A percentile compares a stretch with the other conserved stretches of the same genome.
phyloP scores from a whole-genome alignment of 176 grass and related monocot species.

The Carex pumila region DNA sequence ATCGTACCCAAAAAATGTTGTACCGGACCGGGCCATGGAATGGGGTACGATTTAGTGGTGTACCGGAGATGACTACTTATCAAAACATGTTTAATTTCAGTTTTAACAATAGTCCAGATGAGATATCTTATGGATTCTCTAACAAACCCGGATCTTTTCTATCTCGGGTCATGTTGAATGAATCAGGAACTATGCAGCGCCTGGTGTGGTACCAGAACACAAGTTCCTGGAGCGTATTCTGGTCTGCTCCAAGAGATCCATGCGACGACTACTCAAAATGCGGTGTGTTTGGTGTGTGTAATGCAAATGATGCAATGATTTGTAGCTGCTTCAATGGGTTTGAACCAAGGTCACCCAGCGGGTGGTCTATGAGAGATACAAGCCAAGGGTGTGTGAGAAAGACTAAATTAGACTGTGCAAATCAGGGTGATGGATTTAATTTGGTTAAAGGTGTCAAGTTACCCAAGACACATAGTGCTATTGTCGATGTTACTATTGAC shows the following conservation, averaged over 20 bases:
- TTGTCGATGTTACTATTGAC: slow-evolving; percentile 26
- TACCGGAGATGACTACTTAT: slow-evolving; percentile 45
- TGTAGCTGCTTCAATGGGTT: slow-evolving; percentile 39
- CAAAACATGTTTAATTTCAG: slow-evolving; percentile 13
- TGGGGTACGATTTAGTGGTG: slow-evolving; percentile 45
- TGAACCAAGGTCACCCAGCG: slow-evolving; percentile 3
- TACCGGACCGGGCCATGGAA: slow-evolving; percentile 33
- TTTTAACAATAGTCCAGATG: not conserved
- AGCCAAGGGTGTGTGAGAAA: slow-evolving; percentile 30
- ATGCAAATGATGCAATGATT: not conserved
- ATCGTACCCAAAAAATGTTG: not conserved
- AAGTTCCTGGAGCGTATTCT: not conserved
- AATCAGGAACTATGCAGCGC: slow-evolving; percentile 12
- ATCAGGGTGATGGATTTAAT: slow-evolving; percentile 24
- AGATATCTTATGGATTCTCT: not conserved
- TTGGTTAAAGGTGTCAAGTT: slow-evolving; percentile 40
- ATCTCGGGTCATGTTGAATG: slow-evolving; percentile 2
- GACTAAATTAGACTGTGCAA: slow-evolving; percentile 24
- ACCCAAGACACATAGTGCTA: slow-evolving; percentile 23
- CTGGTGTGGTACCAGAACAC: not conserved
- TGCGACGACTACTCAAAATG: slow-evolving; percentile 26
- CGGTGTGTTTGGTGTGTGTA: slow-evolving; percentile 26
- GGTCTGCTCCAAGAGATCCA: slow-evolving; percentile 19
- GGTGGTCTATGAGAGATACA: slow-evolving; percentile 33
- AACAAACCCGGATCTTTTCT: not conserved